Conservation (phyloP, 1,284 basidiomycete genomes). For the Tetrapyrgos nigripes region DNA sequence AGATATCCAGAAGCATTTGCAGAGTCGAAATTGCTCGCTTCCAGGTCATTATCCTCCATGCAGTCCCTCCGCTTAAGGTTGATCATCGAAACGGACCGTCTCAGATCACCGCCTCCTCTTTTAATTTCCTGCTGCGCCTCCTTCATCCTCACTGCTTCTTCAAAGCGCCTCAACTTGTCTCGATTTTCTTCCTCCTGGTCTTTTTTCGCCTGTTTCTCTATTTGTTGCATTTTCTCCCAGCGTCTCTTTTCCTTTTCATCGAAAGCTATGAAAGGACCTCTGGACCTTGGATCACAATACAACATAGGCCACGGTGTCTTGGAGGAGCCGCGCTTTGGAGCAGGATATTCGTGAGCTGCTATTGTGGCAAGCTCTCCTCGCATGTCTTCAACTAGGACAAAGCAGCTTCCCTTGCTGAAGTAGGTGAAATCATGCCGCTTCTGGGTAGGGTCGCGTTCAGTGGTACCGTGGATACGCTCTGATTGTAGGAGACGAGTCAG, state of each 20-base stretch:
- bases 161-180: slow-evolving; percentile 37
- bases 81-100: slow-evolving; percentile 80
- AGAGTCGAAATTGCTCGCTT: slow-evolving; percentile 56
- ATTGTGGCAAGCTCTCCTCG: slow-evolving; percentile 80
- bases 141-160: slow-evolving; percentile 49
- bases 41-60: slow-evolving; percentile 53
- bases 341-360: slow-evolving; percentile 68
- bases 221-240: slow-evolving; percentile 62
- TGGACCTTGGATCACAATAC: slow-evolving; percentile 71
- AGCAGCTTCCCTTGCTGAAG: slow-evolving; percentile 81
- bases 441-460: slow-evolving; percentile 91
- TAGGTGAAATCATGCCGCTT: slow-evolving; percentile 90
- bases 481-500: slow-evolving; percentile 80
- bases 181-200: slow-evolving; percentile 52
- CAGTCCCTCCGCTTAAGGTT: slow-evolving; percentile 66
- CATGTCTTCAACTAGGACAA: slow-evolving; percentile 92
- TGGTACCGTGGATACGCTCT: slow-evolving; percentile 88
- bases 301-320: slow-evolving; percentile 73
- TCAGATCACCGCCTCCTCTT: slow-evolving; percentile 62
- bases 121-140: slow-evolving; percentile 46
- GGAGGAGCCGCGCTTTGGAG: slow-evolving; percentile 56
- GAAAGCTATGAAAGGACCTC: slow-evolving; percentile 76
- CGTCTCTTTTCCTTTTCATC: slow-evolving; percentile 74
- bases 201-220: slow-evolving; percentile 55
- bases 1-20: slow-evolving; percentile 75